phyloP scores from a whole-genome alignment of 1,139 yeast species.

The Debaryomyces fabryi region DNA sequence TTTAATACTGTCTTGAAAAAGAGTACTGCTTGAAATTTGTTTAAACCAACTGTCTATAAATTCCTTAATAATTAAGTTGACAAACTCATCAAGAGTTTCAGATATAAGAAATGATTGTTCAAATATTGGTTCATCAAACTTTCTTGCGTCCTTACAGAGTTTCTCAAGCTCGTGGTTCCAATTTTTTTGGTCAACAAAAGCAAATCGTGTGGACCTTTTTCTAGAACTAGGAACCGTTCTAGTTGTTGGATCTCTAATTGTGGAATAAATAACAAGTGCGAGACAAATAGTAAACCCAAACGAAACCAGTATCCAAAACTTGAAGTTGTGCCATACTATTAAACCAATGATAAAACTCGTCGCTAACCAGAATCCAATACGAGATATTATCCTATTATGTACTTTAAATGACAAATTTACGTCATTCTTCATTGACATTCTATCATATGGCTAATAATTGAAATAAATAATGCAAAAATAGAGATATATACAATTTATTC shows the following conservation, averaged over 20 bases:
- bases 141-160: constrained; percentile 7
- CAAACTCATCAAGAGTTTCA: constrained; percentile 53
- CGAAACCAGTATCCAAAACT: constrained; percentile 1
- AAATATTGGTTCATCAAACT: constrained; percentile 32
- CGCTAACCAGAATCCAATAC: background rate
- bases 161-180: constrained; percentile 25
- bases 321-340: background rate
- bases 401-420: background rate
- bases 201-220: constrained; percentile 16
- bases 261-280: constrained; percentile 10
- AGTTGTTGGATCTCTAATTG: background rate
- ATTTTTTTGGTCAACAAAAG: constrained; percentile 26
- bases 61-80: constrained; percentile 56
- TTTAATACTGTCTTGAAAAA: constrained; percentile 59
- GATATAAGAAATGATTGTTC: constrained; percentile 57
- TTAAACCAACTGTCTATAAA: constrained; percentile 70
- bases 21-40: constrained; percentile 46
- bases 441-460: background rate
- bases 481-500: background rate
- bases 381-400: background rate
- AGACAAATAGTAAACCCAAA: constrained; percentile 12
- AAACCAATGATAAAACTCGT: background rate
- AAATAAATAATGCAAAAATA: background rate
- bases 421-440: constrained; percentile 1
- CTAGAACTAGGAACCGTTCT: background rate